Percentiles rank a stretch among this genome's conserved stretches.
These are phyloP conservation scores for Monosporascus sp. DNA, from an alignment of 2,329 filamentous ascomycete species.

Conservation along the genomic window DNA sequence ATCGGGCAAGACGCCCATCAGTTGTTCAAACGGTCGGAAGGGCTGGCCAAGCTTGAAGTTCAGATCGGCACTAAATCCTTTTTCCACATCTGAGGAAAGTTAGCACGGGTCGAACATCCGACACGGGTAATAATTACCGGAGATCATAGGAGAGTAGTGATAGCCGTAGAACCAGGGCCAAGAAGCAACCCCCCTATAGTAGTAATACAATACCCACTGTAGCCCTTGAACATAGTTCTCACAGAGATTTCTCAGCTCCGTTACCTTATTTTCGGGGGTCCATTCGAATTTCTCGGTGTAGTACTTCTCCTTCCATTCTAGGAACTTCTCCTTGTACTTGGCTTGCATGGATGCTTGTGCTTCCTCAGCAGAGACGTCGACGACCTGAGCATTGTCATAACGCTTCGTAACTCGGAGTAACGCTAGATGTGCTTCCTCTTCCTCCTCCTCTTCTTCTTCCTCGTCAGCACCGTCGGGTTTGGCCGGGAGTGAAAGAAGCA, in stretches of 20 bases:
- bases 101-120: conserved; percentile 11
- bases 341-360: conserved; percentile 72
- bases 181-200: conserved; percentile 93
- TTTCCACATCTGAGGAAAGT: conserved; percentile 66
- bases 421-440: conserved; percentile 78
- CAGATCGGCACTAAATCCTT: conserved; percentile 79
- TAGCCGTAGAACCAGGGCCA: conserved; percentile 99
- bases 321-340: conserved; percentile 86
- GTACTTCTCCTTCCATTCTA: conserved; percentile 90
- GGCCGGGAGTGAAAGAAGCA: conserved; percentile 45
- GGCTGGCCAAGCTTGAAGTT: conserved; percentile 93
- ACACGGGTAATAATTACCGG: conserved; percentile 42
- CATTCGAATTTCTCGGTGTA: conserved; percentile 88
- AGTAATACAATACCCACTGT: conserved; percentile 98
- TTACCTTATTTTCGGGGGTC: conserved; percentile 68
- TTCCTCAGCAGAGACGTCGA: conserved; percentile 75
- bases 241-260: conserved; percentile 73
- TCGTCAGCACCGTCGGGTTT: conserved; percentile 38
- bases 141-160: conserved; percentile 97
- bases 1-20: conserved; percentile 97
- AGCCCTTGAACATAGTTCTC: conserved; percentile 97
- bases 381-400: conserved; percentile 84
- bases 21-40: conserved; percentile 89
- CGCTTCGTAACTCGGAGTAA: conserved; percentile 79
- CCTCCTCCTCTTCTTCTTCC: conserved; percentile 64